Percentiles rank a stretch among this genome's conserved stretches.
Evolutionary conservation across 306 rosid genomes (phyloP).

Genomic region (Spatholobus suberectus): DNA sequence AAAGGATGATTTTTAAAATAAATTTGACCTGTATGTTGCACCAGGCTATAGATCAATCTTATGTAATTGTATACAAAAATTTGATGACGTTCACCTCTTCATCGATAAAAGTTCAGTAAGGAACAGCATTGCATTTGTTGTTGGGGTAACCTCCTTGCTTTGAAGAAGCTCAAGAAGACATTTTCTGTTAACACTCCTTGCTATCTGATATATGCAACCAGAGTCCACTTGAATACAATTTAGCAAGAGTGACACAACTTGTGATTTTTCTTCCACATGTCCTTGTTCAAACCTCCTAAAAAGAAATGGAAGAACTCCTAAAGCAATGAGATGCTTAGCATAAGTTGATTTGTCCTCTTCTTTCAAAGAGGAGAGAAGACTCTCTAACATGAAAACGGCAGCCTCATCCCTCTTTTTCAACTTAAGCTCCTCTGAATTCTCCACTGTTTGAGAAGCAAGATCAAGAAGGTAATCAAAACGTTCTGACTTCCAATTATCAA

Average conservation of each 20-base stretch:
- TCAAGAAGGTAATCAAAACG: constrained; percentile 52
- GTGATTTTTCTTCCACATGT: constrained; percentile 63
- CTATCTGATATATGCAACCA: constrained; percentile 60
- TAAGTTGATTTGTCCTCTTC: constrained; percentile 56
- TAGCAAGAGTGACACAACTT: constrained; percentile 50
- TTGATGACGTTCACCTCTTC: constrained; percentile 54
- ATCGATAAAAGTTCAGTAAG: constrained; percentile 64
- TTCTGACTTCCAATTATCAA: constrained; percentile 75
- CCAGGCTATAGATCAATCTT: background rate
- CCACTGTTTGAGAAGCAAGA: constrained; percentile 53
- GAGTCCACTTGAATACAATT: constrained; percentile 63
- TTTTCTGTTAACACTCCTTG: constrained; percentile 54
- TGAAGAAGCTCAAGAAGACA: constrained; percentile 69
- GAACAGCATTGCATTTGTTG: constrained; percentile 57
- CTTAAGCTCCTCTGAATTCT: constrained; percentile 40
- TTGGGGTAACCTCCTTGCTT: constrained; percentile 55
- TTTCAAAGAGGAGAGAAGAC: constrained; percentile 56
- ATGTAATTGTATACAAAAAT: constrained; percentile 1
- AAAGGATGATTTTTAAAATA: background rate
- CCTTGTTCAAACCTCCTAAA: constrained; percentile 64
- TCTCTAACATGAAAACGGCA: constrained; percentile 54
- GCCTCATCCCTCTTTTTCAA: constrained; percentile 47
- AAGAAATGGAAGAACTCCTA: constrained; percentile 65
- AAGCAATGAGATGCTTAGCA: constrained; percentile 60
- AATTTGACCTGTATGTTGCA: background rate